Conservation (phyloP, 169 alveolate species). For the Cystoisospora suis region DNA sequence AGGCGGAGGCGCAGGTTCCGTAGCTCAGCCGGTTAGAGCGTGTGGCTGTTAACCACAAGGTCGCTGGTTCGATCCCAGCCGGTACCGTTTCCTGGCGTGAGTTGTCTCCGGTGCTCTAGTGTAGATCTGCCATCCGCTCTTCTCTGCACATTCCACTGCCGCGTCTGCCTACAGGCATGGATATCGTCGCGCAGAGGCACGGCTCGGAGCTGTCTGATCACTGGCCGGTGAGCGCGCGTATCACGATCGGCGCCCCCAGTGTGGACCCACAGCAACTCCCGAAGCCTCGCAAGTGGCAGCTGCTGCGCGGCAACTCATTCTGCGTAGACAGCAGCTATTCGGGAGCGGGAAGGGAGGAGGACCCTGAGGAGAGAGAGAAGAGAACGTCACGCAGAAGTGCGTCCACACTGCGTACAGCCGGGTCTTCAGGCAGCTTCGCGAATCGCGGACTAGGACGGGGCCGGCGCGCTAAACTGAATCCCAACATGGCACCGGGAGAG, state of each 20-base stretch:
- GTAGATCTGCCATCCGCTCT: no score
- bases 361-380: not conserved
- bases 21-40: slow-evolving; percentile 87
- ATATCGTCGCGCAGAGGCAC: slow-evolving; percentile 45
- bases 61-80: slow-evolving; percentile 94
- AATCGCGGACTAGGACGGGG: not conserved
- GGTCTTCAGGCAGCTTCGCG: no score
- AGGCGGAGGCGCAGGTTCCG: slow-evolving; percentile 72
- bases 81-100: no score
- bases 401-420: no score
- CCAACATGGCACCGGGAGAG: not conserved
- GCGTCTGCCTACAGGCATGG: slow-evolving; percentile 64
- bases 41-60: slow-evolving; percentile 96
- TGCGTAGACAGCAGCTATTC: not conserved
- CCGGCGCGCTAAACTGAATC: not conserved
- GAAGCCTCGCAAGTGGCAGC: slow-evolving; percentile 32
- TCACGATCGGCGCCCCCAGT: slow-evolving; percentile 19
- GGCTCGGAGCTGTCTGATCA: slow-evolving; percentile 60
- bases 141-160: no score
- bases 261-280: not conserved
- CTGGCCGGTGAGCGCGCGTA: slow-evolving; percentile 64
- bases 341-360: not conserved
- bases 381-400: no score
- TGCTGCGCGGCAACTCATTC: slow-evolving; percentile 38
- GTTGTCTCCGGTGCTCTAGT: no score